phyloP scores from a whole-genome alignment of 257 asterid genomes.

The Capsicum rhomboideum region DNA sequence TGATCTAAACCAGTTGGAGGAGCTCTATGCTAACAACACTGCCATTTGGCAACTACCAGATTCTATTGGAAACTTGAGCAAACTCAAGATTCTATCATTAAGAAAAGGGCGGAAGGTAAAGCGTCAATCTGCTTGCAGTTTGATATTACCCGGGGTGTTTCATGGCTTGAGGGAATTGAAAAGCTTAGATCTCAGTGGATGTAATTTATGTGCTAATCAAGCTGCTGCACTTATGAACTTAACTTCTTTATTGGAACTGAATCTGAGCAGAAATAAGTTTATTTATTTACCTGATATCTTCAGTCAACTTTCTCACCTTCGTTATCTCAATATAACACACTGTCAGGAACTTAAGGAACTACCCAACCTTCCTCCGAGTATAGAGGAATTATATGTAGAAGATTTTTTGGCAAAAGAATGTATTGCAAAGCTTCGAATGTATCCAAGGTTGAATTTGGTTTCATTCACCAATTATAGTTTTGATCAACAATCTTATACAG shows the following conservation, averaged over 20 bases:
- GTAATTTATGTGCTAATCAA: background rate
- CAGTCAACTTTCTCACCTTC: background rate
- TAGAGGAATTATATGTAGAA: background rate
- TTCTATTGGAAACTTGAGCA: too few species aligned
- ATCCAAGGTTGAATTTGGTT: background rate
- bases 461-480: background rate
- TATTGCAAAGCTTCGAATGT: background rate
- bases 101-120: background rate
- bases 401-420: background rate
- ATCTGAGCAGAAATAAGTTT: background rate
- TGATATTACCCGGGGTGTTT: fast-evolving
- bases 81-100: too few species aligned
- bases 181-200: background rate
- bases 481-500: background rate
- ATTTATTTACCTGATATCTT: background rate
- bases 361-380: background rate
- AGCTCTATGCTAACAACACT: too few species aligned
- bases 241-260: background rate
- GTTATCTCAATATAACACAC: background rate
- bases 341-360: background rate
- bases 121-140: fast-evolving
- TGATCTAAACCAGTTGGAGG: too few species aligned
- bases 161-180: background rate
- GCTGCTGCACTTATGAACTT: background rate
- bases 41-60: too few species aligned